Percentiles rank a stretch among this genome's conserved stretches.
These are phyloP conservation scores for Laburnicola sp. DNA, from an alignment of 2,329 filamentous ascomycete species.

Conservation along the genomic window DNA sequence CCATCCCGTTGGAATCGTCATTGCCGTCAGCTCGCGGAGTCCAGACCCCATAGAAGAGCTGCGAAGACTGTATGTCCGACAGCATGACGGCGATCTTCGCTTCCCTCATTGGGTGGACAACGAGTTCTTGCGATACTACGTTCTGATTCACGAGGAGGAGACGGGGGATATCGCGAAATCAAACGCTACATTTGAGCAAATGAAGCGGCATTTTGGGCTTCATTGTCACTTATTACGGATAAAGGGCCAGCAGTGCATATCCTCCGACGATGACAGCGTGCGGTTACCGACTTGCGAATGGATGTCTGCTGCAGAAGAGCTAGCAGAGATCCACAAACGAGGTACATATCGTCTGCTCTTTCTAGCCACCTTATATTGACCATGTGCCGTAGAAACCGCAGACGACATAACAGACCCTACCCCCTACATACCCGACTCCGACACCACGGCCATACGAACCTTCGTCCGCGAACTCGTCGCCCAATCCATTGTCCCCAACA, in stretches of 20 bases:
- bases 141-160: constrained; percentile 95
- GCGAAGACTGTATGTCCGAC: constrained; percentile 78
- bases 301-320: constrained; percentile 84
- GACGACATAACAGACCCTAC: constrained; percentile 73
- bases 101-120: constrained; percentile 85
- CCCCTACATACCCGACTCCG: constrained; percentile 86
- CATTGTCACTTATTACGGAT: constrained; percentile 91
- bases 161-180: constrained; percentile 89
- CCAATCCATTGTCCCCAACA: constrained; percentile 90
- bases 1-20: constrained; percentile 91
- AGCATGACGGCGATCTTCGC: constrained; percentile 72
- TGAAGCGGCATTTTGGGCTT: constrained; percentile 97
- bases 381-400: constrained; percentile 56
- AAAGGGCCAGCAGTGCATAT: constrained; percentile 79
- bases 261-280: constrained; percentile 89
- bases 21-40: constrained; percentile 91
- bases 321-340: constrained; percentile 70
- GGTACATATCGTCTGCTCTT: constrained; percentile 44
- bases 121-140: constrained; percentile 93
- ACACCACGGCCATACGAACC: constrained; percentile 81
- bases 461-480: constrained; percentile 95
- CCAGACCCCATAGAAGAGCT: constrained; percentile 83
- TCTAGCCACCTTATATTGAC: background rate
- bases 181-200: constrained; percentile 90
- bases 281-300: constrained; percentile 81